Evolutionary conservation across 2,329 filamentous ascomycete species (phyloP).

Genomic region (Aspergillus ruber): DNA sequence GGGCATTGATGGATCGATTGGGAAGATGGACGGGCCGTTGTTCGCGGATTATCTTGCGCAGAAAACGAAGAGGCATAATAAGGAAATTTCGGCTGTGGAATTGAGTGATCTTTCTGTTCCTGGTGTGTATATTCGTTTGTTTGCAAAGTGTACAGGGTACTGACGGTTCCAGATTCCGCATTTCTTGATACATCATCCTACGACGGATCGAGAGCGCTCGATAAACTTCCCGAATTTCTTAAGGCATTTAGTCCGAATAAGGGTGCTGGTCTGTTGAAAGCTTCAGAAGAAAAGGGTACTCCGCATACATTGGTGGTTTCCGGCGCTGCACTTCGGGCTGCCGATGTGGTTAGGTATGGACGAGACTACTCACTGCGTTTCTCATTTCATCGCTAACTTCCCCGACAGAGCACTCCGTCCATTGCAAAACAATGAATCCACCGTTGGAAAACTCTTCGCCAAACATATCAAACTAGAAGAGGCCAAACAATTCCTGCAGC

Average conservation of each 20-base stretch:
- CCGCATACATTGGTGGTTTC: constrained; percentile 89
- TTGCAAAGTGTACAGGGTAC: background rate
- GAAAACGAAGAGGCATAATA: constrained; percentile 69
- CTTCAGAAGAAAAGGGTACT: constrained; percentile 62
- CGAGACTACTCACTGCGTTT: background rate
- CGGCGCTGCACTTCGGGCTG: constrained; percentile 74
- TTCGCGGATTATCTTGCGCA: constrained; percentile 81
- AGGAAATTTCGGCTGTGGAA: constrained; percentile 75
- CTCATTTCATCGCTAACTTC: background rate
- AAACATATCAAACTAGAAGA: constrained; percentile 97
- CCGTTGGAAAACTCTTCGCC: constrained; percentile 87
- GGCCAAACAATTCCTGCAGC: constrained; percentile 68
- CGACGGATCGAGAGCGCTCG: constrained; percentile 58
- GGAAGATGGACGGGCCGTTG: constrained; percentile 73
- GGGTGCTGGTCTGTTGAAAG: constrained; percentile 54
- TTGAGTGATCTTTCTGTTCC: constrained; percentile 74
- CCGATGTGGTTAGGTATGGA: constrained; percentile 67
- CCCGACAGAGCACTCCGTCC: constrained; percentile 57
- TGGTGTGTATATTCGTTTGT: constrained; percentile 45
- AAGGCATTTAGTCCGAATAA: constrained; percentile 54
- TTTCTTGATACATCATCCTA: constrained; percentile 77
- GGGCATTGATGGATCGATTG: constrained; percentile 72
- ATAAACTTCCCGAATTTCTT: constrained; percentile 72
- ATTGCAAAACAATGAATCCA: constrained; percentile 70
- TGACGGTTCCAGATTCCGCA: constrained; percentile 51